Percentiles rank a stretch among this genome's conserved stretches.
These are phyloP conservation scores for Leccinum griseonigrum DNA, from an alignment of 1,284 basidiomycete genomes.

Conservation along the genomic window DNA sequence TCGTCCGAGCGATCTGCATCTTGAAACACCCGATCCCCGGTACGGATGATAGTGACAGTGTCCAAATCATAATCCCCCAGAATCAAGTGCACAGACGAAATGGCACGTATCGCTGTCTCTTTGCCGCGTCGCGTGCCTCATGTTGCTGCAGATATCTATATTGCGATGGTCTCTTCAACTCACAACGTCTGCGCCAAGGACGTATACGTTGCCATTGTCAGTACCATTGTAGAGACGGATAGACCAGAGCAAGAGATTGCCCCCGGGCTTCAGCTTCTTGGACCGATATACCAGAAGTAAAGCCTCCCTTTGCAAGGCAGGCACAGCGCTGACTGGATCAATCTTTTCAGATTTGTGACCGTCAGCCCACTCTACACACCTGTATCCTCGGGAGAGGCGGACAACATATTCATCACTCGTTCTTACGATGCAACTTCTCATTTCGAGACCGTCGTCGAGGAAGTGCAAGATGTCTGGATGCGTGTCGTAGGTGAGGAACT, in stretches of 20 bases:
- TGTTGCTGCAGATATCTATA: constrained; percentile 84
- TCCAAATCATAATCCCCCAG: constrained; percentile 98
- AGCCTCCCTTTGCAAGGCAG: constrained; percentile 1
- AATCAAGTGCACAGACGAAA: constrained; percentile 95
- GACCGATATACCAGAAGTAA: constrained; percentile 93
- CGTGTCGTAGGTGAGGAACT: constrained; percentile 75
- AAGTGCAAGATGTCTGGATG: constrained; percentile 93
- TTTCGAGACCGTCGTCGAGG: constrained; percentile 97
- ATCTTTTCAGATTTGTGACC: constrained; percentile 76
- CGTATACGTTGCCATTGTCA: constrained; percentile 95
- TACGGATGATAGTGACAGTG: constrained; percentile 93
- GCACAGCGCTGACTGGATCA: constrained; percentile 8
- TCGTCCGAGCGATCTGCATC: constrained; percentile 96
- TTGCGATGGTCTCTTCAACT: constrained; percentile 94
- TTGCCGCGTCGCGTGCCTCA: constrained; percentile 6
- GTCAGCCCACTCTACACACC: constrained; percentile 90
- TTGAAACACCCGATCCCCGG: constrained; percentile 98
- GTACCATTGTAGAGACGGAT: constrained; percentile 96
- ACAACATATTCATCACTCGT: constrained; percentile 95
- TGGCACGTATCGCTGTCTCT: constrained; percentile 52
- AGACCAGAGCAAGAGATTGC: constrained; percentile 91
- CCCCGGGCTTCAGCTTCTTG: constrained; percentile 90
- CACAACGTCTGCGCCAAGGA: constrained; percentile 98
- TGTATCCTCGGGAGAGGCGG: constrained; percentile 74
- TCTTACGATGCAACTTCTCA: constrained; percentile 99